Conservation (phyloP, 306 rosid genomes). For the Urtica urens region DNA sequence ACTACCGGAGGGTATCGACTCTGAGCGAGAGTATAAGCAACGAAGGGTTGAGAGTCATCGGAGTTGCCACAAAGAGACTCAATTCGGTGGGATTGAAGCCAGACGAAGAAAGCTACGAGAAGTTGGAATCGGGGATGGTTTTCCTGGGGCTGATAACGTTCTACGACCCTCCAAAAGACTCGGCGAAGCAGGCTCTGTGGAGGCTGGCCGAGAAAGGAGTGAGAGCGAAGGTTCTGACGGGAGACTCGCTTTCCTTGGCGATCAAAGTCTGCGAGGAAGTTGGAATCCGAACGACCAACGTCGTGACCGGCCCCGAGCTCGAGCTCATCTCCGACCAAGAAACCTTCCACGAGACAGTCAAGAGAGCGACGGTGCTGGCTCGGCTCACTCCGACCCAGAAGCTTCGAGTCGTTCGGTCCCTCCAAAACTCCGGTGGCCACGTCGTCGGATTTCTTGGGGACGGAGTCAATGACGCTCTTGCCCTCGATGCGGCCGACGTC, state of each 20-base stretch:
- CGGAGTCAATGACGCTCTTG: conserved; percentile 68
- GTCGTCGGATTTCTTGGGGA: conserved; percentile 75
- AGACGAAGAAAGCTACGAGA: conserved; percentile 16
- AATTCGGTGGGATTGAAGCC: conserved; percentile 28
- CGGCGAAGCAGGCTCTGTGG: conserved; percentile 78
- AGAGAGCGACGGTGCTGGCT: conserved; percentile 62
- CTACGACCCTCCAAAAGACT: conserved; percentile 79
- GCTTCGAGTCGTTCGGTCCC: conserved; percentile 63
- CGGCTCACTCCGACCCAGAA: conserved; percentile 77
- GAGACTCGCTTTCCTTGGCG: conserved; percentile 62
- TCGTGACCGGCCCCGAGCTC: conserved; percentile 69
- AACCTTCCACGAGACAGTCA: conserved; percentile 52
- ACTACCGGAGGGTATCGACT: conserved; percentile 35
- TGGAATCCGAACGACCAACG: conserved; percentile 59
- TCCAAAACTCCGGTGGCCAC: conserved; percentile 57
- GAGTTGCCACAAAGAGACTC: conserved; percentile 63
- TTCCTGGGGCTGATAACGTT: conserved; percentile 74
- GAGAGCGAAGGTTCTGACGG: conserved; percentile 70
- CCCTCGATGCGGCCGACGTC: conserved; percentile 69
- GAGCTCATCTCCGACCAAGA: conserved; percentile 62
- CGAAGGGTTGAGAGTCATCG: conserved; percentile 62
- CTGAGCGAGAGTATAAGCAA: conserved; percentile 57
- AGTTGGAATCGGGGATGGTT: conserved; percentile 54
- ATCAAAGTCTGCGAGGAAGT: conserved; percentile 70
- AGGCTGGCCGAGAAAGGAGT: conserved; percentile 73